Evolutionary conservation across 352 stramenopile genomes (phyloP).

Genomic region (Phytophthora niederhauseri): DNA sequence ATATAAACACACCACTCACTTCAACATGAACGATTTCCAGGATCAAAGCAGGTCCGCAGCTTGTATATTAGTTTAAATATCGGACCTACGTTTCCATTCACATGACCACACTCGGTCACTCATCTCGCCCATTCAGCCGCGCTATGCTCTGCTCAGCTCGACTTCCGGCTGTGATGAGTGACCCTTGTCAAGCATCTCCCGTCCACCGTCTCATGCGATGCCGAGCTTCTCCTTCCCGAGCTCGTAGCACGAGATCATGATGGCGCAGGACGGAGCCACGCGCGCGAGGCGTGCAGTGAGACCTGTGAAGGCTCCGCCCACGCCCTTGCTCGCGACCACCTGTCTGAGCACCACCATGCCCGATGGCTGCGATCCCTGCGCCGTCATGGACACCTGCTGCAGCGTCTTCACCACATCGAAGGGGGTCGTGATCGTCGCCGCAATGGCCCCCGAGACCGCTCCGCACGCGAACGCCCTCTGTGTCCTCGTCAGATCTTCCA

Average conservation of each 20-base stretch:
- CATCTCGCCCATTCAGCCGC: slow-evolving; percentile 8
- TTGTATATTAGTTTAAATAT: slow-evolving; percentile 33
- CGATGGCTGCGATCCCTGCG: slow-evolving; percentile 42
- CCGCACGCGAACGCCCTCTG: slow-evolving; percentile 89
- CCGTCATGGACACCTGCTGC: slow-evolving; percentile 69
- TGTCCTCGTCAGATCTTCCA: slow-evolving; percentile 45
- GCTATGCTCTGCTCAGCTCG: slow-evolving; percentile 10
- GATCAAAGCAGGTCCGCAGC: slow-evolving; percentile 9
- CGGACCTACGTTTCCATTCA: slow-evolving; percentile 16
- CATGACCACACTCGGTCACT: slow-evolving; percentile 8
- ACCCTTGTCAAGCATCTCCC: background rate
- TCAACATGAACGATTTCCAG: background rate
- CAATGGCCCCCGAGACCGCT: slow-evolving; percentile 84
- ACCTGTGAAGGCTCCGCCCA: slow-evolving; percentile 65
- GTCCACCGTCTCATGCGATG: slow-evolving; percentile 38
- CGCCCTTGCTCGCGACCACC: slow-evolving; percentile 54
- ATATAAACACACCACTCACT: background rate
- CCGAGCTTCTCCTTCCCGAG: slow-evolving; percentile 77
- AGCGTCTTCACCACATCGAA: slow-evolving; percentile 98
- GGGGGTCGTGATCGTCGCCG: slow-evolving; percentile 92
- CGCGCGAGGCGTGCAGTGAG: slow-evolving; percentile 68
- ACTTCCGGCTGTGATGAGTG: slow-evolving; percentile 16
- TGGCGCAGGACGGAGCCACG: slow-evolving; percentile 81
- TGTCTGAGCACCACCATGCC: slow-evolving; percentile 50
- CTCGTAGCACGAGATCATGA: slow-evolving; percentile 90